Conservation (phyloP, 208 protist genomes). For the Acanthamoeba castellanii region DNA sequence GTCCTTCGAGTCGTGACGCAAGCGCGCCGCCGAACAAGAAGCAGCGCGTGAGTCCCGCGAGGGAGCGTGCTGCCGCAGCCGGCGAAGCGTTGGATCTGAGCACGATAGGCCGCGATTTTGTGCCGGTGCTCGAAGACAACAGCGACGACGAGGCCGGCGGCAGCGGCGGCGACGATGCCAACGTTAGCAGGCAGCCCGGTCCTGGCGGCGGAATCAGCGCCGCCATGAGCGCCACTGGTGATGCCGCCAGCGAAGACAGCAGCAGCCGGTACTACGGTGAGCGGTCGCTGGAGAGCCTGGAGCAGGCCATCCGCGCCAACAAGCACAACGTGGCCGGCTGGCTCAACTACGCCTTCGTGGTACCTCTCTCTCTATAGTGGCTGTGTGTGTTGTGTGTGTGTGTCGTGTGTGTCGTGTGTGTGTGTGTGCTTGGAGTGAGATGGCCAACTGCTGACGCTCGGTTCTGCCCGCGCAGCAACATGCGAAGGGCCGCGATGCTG, state of each 20-base stretch:
- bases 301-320: neutral
- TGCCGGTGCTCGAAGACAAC: neutral
- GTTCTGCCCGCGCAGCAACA: no score
- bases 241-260: neutral
- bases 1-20: no score
- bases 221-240: neutral
- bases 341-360: constrained; percentile 56
- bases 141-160: neutral
- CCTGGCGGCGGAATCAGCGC: neutral
- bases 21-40: neutral
- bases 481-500: neutral
- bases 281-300: constrained; percentile 12
- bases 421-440: neutral
- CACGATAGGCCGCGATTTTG: neutral
- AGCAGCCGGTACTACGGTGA: neutral
- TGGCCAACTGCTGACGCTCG: no score
- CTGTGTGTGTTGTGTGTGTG: neutral
- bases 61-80: neutral
- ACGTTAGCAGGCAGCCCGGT: neutral
- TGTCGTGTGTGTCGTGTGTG: neutral
- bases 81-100: neutral
- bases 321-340: constrained; percentile 6
- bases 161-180: neutral
- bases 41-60: neutral
- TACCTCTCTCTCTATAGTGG: neutral